Evolutionary conservation across 2,329 filamentous ascomycete species (phyloP).

Genomic region (Fusarium nygamai): DNA sequence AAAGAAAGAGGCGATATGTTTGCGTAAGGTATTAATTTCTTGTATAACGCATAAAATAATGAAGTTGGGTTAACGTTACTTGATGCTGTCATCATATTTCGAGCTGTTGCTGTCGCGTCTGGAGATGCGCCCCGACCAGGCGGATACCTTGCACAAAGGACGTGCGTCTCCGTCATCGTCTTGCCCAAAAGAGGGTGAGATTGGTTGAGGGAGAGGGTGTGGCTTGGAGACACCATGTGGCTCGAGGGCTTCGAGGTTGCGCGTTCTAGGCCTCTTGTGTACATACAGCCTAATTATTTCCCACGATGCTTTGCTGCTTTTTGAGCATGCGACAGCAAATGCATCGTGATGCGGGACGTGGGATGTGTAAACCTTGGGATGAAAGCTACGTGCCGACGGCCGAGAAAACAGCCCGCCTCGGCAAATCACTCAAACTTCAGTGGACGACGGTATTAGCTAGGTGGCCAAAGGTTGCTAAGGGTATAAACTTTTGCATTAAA

Average conservation of each 20-base stretch:
- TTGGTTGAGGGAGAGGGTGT: slow-evolving; percentile 2
- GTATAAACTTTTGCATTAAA: slow-evolving; percentile 7
- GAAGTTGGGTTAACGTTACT: neutral
- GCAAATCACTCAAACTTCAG: neutral
- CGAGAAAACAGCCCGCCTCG: neutral
- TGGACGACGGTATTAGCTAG: too few species aligned
- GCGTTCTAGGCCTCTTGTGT: slow-evolving; percentile 12
- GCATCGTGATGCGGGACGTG: slow-evolving; percentile 1
- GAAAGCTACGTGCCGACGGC: neutral
- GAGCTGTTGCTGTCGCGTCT: neutral
- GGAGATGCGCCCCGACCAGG: slow-evolving; percentile 5
- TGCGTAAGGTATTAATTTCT: neutral
- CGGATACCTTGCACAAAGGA: slow-evolving; percentile 17
- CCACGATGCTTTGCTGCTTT: slow-evolving; percentile 1
- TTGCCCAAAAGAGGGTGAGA: slow-evolving; percentile 1
- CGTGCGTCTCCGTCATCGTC: slow-evolving; percentile 24
- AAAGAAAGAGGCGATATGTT: neutral
- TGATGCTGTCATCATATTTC: slow-evolving; percentile 31
- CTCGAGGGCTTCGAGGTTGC: slow-evolving; percentile 21
- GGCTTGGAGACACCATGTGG: slow-evolving; percentile 24
- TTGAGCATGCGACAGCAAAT: neutral
- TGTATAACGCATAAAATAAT: neutral
- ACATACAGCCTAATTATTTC: slow-evolving; percentile 4
- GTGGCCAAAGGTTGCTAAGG: neutral
- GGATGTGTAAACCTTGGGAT: neutral